These are phyloP conservation scores for Ganoderma meredithae DNA, from an alignment of 1,284 basidiomycete genomes.

Conservation along the genomic window DNA sequence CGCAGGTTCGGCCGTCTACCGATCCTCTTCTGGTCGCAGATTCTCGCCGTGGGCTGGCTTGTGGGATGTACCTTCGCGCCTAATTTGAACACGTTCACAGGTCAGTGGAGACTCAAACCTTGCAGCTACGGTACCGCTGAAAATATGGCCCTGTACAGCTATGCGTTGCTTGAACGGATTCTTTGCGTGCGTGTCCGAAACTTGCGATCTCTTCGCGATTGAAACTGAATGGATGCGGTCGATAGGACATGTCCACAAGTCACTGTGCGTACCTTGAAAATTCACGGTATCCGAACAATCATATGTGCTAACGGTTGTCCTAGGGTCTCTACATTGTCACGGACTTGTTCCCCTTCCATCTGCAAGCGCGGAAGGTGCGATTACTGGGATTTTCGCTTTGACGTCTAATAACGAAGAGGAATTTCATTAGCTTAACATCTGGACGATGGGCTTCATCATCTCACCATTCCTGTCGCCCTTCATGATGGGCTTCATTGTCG, in stretches of 20 bases:
- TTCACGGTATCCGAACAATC: background rate
- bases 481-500: slow-evolving; percentile 73
- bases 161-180: slow-evolving; percentile 77
- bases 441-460: slow-evolving; percentile 76
- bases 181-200: slow-evolving; percentile 56
- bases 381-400: background rate
- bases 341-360: slow-evolving; percentile 78
- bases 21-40: slow-evolving; percentile 70
- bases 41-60: slow-evolving; percentile 57
- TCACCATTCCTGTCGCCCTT: slow-evolving; percentile 75
- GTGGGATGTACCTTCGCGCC: slow-evolving; percentile 63
- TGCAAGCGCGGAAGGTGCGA: slow-evolving; percentile 72
- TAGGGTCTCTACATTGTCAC: slow-evolving; percentile 72
- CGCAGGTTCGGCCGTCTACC: slow-evolving; percentile 66
- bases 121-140: background rate
- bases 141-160: slow-evolving; percentile 43
- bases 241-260: slow-evolving; percentile 71
- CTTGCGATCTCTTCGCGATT: background rate
- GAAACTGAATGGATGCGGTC: slow-evolving; percentile 12
- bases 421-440: slow-evolving; percentile 61
- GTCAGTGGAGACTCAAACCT: slow-evolving; percentile 37
- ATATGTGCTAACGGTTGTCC: background rate
- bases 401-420: background rate
- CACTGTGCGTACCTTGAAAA: slow-evolving; percentile 51
- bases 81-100: slow-evolving; percentile 58